These are phyloP conservation scores for Canavalia gladiata DNA, from an alignment of 306 rosid genomes.

Conservation along the genomic window DNA sequence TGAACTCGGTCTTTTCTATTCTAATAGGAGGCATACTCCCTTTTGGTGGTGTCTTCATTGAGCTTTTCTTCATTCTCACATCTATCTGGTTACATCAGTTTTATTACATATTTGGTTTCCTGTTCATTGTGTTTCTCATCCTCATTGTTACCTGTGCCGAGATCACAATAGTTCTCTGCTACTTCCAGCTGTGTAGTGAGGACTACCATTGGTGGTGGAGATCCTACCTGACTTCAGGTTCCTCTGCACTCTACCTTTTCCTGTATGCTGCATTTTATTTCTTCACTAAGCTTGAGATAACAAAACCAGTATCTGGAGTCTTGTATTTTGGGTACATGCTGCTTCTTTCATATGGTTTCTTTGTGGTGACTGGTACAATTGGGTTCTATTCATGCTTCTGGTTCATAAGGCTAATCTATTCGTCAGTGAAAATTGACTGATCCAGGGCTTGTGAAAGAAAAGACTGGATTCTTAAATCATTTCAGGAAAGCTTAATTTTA, in stretches of 20 bases:
- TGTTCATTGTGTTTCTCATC: constrained; percentile 87
- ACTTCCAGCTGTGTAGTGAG: constrained; percentile 98
- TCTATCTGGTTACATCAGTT: constrained; percentile 96
- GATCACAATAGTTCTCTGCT: constrained; percentile 92
- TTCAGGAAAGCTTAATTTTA: constrained; percentile 34
- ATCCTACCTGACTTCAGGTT: constrained; percentile 89
- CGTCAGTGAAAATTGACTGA: constrained; percentile 88
- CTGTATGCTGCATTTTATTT: constrained; percentile 88
- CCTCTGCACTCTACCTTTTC: constrained; percentile 92
- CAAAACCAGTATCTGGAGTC: constrained; percentile 87
- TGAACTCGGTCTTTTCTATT: constrained; percentile 72
- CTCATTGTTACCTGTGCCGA: constrained; percentile 92
- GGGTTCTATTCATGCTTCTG: constrained; percentile 94
- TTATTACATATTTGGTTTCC: constrained; percentile 86
- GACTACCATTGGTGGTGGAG: constrained; percentile 99
- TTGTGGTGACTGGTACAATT: constrained; percentile 86
- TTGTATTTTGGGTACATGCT: constrained; percentile 92
- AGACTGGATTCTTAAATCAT: constrained; percentile 30
- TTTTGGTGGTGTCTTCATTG: constrained; percentile 92
- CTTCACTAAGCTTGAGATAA: constrained; percentile 89
- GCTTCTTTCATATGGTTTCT: constrained; percentile 82
- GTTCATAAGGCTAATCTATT: constrained; percentile 89
- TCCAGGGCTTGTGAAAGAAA: constrained; percentile 37
- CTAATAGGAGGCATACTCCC: constrained; percentile 92
- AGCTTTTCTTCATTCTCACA: constrained; percentile 94